Base-by-base conservation (phyloP, 2,329 filamentous ascomycete genomes). In the Penicillium brevicompactum region DNA sequence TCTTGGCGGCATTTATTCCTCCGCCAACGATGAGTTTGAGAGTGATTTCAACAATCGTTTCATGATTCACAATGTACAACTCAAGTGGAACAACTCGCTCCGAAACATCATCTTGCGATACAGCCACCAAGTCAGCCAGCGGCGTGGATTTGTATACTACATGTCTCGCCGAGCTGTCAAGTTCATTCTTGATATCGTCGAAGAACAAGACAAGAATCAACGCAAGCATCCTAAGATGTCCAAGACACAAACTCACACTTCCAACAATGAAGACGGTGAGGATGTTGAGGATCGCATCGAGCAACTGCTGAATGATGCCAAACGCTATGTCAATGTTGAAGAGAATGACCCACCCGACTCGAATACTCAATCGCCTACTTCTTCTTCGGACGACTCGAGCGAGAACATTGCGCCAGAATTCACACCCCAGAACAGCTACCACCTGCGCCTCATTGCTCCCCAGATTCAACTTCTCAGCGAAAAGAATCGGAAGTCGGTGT, bases 381-480 rank as follows among this genome's bases (percentile, higher is more conserved):
- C 51, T 55, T 67, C 67, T 13, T 74, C 74, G n/a, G 74, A 75
- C 41, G 73, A 91, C 64, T 78, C 90, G 18, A 85, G 84, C 3
- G 83, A 89, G 34, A 89, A 92, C 58, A 92, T 99, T 62, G 87
- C 92, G 0, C 84, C 89, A 18, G 92, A 96, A 55, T 99, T 96
- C 67, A 88, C 87, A 11, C 86, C 94, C 1, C 91, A 96, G 68
- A 97, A 94, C 71, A 93, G 89, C 64, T 99, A 97, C 72, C 91
- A 97, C 67, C 85, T 99, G 59, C 90, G 92, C 37, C 84, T 99
- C 40, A 97, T 99, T 66, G 94, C 93, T 5, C 94, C 94, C 13
- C 94, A 99, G 72, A 97, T 99, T 56, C 94, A 99, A 72, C 82
- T 99, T 43, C 93, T 99, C 70, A 97, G 94, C 71, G 94, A 99